Percentiles rank a stretch among this genome's conserved stretches.
Conservation (phyloP, 2,329 filamentous ascomycete species). For the Stemphylium lycopersici region DNA sequence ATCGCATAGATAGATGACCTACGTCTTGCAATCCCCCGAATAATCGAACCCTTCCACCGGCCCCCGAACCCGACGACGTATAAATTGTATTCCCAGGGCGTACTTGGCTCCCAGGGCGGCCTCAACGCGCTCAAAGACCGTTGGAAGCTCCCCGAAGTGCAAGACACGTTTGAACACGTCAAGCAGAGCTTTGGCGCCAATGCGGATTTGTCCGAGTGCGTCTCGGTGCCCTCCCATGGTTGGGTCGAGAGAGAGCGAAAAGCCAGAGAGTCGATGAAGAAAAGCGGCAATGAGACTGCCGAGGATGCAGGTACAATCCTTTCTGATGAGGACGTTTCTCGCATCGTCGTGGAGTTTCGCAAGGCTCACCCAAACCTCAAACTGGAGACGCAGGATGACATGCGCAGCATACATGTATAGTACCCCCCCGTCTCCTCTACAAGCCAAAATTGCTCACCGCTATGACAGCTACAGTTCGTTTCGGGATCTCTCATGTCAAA, state of each 20-base stretch:
- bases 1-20: slow-evolving; percentile 49
- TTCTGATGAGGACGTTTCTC: slow-evolving; percentile 29
- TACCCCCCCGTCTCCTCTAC: no score
- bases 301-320: slow-evolving; percentile 18
- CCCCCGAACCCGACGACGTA: slow-evolving; percentile 43
- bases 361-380: slow-evolving; percentile 36
- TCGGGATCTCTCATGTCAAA: slow-evolving; percentile 29
- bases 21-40: slow-evolving; percentile 51
- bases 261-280: slow-evolving; percentile 23
- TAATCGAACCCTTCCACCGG: slow-evolving; percentile 49
- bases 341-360: slow-evolving; percentile 33
- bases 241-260: slow-evolving; percentile 44
- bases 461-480: slow-evolving; percentile 32
- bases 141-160: slow-evolving; percentile 48
- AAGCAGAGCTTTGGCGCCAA: slow-evolving; percentile 47
- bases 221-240: slow-evolving; percentile 45
- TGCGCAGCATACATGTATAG: slow-evolving; percentile 35
- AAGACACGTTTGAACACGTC: slow-evolving; percentile 42
- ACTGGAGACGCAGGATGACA: slow-evolving; percentile 32
- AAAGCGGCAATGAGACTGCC: slow-evolving; percentile 8
- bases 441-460: slow-evolving; percentile 7
- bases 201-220: slow-evolving; percentile 45
- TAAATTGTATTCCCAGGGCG: slow-evolving; percentile 47
- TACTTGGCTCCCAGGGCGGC: slow-evolving; percentile 43
- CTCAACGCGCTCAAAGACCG: slow-evolving; percentile 46